These are phyloP conservation scores for Panicum hallii DNA, from an alignment of 202 grass and related monocot species.

Conservation along the genomic window DNA sequence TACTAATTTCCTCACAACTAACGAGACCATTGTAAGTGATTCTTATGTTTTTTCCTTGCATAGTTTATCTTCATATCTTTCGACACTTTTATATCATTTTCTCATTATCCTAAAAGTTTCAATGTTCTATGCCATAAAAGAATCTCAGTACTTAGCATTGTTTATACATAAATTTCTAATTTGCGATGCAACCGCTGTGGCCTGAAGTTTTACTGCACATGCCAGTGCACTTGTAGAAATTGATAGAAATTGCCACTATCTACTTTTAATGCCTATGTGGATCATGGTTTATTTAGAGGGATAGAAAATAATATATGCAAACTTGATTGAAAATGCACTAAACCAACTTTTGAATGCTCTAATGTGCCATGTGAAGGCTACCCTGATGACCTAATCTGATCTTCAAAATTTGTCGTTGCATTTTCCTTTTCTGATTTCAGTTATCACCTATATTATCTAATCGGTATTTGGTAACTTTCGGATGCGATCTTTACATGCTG, in stretches of 20 bases:
- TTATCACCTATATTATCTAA: neutral
- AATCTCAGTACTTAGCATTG: too few relatives aligned
- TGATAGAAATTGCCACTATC: too few relatives aligned
- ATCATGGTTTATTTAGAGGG: neutral
- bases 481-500: neutral
- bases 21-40: constrained; percentile 75
- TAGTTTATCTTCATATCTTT: neutral
- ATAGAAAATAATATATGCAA: too few relatives aligned
- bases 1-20: constrained; percentile 80
- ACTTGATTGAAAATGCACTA: neutral
- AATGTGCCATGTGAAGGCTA: neutral
- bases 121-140: neutral
- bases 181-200: too few relatives aligned
- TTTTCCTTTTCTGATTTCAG: neutral
- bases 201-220: too few relatives aligned
- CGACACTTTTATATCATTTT: neutral
- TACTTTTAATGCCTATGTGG: neutral
- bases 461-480: too few relatives aligned
- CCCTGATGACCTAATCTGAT: neutral
- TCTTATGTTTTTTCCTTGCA: constrained; percentile 4
- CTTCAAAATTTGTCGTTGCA: too few relatives aligned
- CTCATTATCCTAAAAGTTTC: neutral
- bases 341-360: neutral
- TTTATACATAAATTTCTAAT: too few relatives aligned
- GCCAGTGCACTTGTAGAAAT: too few relatives aligned